Evolutionary conservation across 2,329 filamentous ascomycete genomes (phyloP), one percentile per base, ranked within the genome.

Genomic region (Alternaria longipes): DNA sequence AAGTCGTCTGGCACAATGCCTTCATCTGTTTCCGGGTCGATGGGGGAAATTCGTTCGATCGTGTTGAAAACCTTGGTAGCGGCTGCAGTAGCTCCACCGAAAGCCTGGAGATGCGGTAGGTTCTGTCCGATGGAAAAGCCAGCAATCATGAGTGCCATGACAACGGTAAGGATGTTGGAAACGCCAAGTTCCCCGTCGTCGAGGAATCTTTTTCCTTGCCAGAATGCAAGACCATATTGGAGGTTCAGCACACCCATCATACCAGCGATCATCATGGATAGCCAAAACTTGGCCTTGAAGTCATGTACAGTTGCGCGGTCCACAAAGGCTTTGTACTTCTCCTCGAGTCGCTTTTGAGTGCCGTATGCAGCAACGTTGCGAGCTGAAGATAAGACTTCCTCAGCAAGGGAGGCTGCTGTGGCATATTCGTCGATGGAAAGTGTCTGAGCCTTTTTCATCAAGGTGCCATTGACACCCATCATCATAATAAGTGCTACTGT

Each of bases 371-470:
- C 89, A 7, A 94, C 91, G 74, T 97, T 98, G 65, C 95, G 89
- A 68, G 98, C 91, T 1, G 94, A 97, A 78, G 92, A 94, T 72
- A 99, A 87, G 55, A 97, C 94, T 80, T 99, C 95, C 74, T 98
- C 95, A 4, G 93, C 94, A 12, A 98, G 86, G 2, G 90, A 94
- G 58, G 94, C 94, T 65, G 94, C 94, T 50, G 89, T 84, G 26
- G 92, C 94, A 72, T 97, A 97, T 0, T 92, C 88, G 54, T 90
- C 84, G 50, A 97, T 84, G 2, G 91, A 90, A 59, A 87, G 58
- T 2, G 67, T 82, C 80, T 93, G 94, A 80, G 90, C 94, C 79
- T 87, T 94, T 76, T 89, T 92, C 75, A 97, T 84, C 70, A 97
- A 90, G 72, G 93, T 91, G 3, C 81, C 82, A 14, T 91, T 89